phyloP scores from a whole-genome alignment of 805 yeast species.

The Yamadazyma olivae region DNA sequence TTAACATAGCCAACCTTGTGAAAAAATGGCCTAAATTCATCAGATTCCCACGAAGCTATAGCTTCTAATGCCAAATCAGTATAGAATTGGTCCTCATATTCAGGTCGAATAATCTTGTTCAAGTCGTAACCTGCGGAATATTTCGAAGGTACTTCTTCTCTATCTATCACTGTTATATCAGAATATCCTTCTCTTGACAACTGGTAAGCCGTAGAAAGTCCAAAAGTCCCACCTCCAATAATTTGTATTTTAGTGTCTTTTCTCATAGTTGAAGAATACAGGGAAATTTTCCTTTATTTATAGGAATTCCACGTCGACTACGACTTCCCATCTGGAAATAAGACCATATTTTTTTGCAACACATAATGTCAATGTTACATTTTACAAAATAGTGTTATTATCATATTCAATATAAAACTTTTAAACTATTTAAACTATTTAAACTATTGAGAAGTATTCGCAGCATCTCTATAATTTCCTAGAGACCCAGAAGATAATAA shows the following conservation, averaged over 20 bases:
- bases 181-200: conserved; percentile 33
- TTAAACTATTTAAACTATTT: neutral
- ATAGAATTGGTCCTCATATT: conserved; percentile 42
- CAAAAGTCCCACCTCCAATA: conserved; percentile 57
- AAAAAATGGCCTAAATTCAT: conserved; percentile 22
- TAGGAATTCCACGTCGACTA: neutral
- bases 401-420: too few species aligned
- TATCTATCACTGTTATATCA: conserved; percentile 37
- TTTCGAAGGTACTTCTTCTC: conserved; percentile 35
- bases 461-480: conserved; percentile 20
- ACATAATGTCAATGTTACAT: too few species aligned
- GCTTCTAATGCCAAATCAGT: conserved; percentile 45
- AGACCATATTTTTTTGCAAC: too few species aligned
- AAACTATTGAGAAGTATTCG: conserved; percentile 19
- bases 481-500: conserved; percentile 18
- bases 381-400: too few species aligned
- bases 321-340: neutral
- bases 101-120: conserved; percentile 48
- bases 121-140: conserved; percentile 47
- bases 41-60: conserved; percentile 32
- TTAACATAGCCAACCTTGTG: conserved; percentile 26
- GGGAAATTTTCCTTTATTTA: neutral
- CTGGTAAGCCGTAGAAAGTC: conserved; percentile 48
- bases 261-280: neutral
- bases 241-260: conserved; percentile 31